Conservation (phyloP, 345 rosid species). For the Salix viminalis region DNA sequence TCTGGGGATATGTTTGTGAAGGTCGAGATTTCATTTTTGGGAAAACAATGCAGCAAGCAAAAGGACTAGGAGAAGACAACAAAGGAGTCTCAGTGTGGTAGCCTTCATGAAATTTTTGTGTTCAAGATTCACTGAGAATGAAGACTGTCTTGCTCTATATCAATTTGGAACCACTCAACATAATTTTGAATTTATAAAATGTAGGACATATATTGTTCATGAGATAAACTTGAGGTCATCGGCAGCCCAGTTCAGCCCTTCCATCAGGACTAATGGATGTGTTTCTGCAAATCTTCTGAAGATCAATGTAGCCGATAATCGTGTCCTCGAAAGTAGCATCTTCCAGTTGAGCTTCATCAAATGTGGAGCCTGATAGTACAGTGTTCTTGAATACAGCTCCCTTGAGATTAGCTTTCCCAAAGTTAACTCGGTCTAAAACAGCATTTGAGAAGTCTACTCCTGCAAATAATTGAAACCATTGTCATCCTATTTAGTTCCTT, state of each 20-base stretch:
- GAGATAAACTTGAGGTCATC: constrained; percentile 27
- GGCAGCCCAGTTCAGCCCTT: constrained; percentile 56
- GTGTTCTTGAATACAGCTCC: constrained; percentile 82
- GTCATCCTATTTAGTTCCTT: not conserved
- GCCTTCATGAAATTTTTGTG: not conserved
- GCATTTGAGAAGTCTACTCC: constrained; percentile 83
- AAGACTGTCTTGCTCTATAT: not conserved
- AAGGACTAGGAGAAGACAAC: not conserved
- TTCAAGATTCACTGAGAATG: not conserved
- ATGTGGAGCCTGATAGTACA: constrained; percentile 77
- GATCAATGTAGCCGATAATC: constrained; percentile 67
- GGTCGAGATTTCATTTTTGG: not conserved
- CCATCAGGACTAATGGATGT: constrained; percentile 41
- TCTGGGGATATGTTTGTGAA: not conserved
- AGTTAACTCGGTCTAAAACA: constrained; percentile 80
- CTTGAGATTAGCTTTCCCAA: constrained; percentile 63
- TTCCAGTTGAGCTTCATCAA: constrained; percentile 57
- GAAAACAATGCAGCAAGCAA: not conserved
- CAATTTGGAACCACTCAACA: not conserved
- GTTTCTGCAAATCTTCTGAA: constrained; percentile 59
- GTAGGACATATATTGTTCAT: not conserved
- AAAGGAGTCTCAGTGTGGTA: not conserved
- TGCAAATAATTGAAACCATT: constrained; percentile 22
- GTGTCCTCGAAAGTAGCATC: constrained; percentile 70
- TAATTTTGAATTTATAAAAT: not conserved